These are phyloP conservation scores for Massarina eburnea DNA, from an alignment of 2,329 filamentous ascomycete genomes.

Conservation along the genomic window DNA sequence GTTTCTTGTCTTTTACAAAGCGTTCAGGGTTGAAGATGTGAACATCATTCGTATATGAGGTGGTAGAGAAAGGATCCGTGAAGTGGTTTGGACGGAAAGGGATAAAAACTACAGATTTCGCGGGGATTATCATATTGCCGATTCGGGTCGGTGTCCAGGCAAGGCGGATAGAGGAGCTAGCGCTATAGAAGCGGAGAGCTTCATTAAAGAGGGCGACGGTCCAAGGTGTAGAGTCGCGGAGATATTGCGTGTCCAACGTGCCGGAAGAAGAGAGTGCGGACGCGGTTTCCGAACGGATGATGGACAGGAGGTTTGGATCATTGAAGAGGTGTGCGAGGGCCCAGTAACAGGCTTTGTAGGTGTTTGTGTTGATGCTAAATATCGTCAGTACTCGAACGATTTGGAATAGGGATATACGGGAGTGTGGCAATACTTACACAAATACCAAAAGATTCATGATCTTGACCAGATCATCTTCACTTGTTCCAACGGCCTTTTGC, in stretches of 20 bases:
- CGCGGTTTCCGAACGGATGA: not conserved
- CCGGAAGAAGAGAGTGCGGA: not conserved
- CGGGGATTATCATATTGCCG: conserved; percentile 10
- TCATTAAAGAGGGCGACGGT: not conserved
- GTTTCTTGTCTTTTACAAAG: not conserved
- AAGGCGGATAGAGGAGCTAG: conserved; percentile 1
- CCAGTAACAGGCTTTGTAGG: conserved; percentile 4
- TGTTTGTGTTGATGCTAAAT: conserved; percentile 4
- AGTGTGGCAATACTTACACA: no score
- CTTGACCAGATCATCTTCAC: conserved; percentile 1
- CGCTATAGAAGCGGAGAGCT: conserved; percentile 2
- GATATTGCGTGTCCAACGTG: not conserved
- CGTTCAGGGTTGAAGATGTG: conserved; percentile 1
- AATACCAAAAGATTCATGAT: conserved; percentile 1
- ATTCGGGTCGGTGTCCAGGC: not conserved
- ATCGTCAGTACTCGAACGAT: not conserved
- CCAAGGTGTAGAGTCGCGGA: not conserved
- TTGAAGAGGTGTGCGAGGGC: conserved; percentile 1
- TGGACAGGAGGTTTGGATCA: not conserved
- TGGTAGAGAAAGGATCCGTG: not conserved
- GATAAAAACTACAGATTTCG: conserved; percentile 9
- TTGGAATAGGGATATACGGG: no score
- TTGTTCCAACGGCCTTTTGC: not conserved
- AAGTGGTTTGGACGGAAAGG: not conserved
- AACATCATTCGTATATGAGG: not conserved